phyloP scores from a whole-genome alignment of 148 eudicot genomes.

The Vaccinium darrowii region DNA sequence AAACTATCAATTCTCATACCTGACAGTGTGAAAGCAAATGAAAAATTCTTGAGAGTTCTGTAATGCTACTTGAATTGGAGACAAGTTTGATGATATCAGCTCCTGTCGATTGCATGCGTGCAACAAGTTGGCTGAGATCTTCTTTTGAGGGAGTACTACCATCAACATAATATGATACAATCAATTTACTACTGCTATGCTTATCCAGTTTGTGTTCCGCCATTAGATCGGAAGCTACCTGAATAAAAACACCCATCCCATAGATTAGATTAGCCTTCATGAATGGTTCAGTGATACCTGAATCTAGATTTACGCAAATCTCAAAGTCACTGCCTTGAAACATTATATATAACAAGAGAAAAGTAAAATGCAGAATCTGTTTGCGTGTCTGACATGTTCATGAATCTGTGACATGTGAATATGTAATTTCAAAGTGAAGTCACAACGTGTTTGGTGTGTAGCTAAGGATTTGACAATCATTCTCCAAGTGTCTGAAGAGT shows the following conservation, averaged over 20 bases:
- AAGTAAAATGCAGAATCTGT: not conserved
- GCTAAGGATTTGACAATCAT: not conserved
- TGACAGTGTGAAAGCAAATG: conserved; percentile 41
- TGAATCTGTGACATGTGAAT: not conserved
- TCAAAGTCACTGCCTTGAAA: not conserved
- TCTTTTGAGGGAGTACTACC: conserved; percentile 25
- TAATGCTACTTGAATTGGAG: conserved; percentile 33
- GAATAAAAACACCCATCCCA: not conserved
- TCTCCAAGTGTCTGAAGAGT: not conserved
- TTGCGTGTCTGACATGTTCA: not conserved
- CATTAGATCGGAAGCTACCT: conserved; percentile 34
- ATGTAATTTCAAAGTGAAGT: not conserved
- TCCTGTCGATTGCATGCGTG: conserved; percentile 41
- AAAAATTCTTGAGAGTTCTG: conserved; percentile 35
- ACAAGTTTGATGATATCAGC: conserved; percentile 49
- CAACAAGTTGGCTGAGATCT: conserved; percentile 37
- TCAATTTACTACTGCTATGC: conserved; percentile 29
- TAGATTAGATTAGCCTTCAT: not conserved
- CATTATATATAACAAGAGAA: not conserved
- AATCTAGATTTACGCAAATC: not conserved
- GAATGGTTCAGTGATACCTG: not conserved
- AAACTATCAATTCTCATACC: conserved; percentile 25
- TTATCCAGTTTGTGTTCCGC: conserved; percentile 21
- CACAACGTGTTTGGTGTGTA: not conserved
- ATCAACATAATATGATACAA: conserved; percentile 38